phyloP scores from a whole-genome alignment of 225 moss, liverwort and hornwort species.

The Antitrichia curtipendula region DNA sequence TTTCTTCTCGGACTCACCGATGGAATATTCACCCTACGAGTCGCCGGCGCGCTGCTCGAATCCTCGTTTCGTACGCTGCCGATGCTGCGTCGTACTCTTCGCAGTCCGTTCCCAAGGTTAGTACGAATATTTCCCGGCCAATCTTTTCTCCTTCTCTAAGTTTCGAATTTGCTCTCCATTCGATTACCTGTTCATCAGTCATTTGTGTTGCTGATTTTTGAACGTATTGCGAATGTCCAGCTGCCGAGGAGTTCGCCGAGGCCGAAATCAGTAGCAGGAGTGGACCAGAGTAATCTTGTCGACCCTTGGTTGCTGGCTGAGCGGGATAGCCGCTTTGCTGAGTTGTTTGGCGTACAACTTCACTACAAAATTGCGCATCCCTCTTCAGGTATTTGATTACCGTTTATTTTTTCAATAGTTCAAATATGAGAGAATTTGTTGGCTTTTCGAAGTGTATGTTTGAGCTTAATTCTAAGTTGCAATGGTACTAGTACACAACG shows the following conservation, averaged over 20 bases:
- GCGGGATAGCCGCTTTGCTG: conserved; percentile 80
- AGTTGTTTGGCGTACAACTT: conserved; percentile 68
- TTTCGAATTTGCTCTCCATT: neutral
- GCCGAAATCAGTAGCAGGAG: conserved; percentile 58
- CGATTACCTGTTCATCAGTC: neutral
- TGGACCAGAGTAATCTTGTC: conserved; percentile 62
- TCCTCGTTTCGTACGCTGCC: conserved; percentile 6
- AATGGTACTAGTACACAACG: neutral
- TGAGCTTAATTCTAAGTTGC: neutral
- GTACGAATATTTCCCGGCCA: neutral
- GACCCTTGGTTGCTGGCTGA: conserved; percentile 86
- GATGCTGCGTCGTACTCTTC: conserved; percentile 9
- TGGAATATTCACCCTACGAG: neutral
- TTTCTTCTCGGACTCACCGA: neutral
- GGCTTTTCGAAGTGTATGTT: neutral
- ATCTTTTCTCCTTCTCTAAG: neutral
- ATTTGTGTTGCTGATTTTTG: neutral
- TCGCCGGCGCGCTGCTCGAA: neutral
- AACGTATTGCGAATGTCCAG: neutral
- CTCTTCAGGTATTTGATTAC: conserved; percentile 13
- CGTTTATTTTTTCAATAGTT: neutral
- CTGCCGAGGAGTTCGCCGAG: conserved; percentile 14
- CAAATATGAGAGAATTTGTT: neutral
- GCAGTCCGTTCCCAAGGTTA: neutral
- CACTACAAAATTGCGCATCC: conserved; percentile 72